Base-by-base conservation (phyloP, 2,329 filamentous ascomycete genomes). In the Pseudogymnoascus sp. region DNA sequence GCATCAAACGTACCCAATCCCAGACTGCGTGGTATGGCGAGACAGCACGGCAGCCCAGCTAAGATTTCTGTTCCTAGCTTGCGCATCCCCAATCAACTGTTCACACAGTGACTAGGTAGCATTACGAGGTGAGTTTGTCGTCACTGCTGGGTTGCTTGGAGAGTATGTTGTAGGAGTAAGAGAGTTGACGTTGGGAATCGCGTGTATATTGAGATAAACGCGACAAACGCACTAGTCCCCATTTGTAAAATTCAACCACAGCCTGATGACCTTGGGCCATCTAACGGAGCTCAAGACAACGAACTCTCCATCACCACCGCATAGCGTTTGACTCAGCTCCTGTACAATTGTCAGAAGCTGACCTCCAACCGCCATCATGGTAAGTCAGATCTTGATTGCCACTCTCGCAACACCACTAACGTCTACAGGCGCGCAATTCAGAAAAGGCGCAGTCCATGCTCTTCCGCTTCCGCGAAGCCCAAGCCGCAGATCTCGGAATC, bases 391-490 rank as follows among this genome's bases (percentile, higher is more conserved):
- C 3, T 8, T 5, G 2, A 2, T 45, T 14, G 2, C 14, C 23
- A 16, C 12, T 14, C 10, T 29, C 10, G 12, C 6, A 14, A 14
- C 34, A n/a, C 10, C 4, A n/a, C 40, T 51, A 11, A 14, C 42
- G 16, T 14, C 39, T 21, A 26, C 70, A 92, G 93, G 93, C 93
- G 73, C 93, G 93, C 74, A 97, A 97, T 77, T 93, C 91, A 54
- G 93, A 97, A 83, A 99, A 97, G 78, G 93, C 95, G 73, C 95
- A 99, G 81, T 97, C 93, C 59, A 99, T 99, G 93, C 93, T 99
- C 77, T 99, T 97, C 81, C 93, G 95, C 82, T 99, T 99, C 82
- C 91, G 95, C 76, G 95, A 96, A 73, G 90, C 93, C 71, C 95
- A 97, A 84, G 93, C 93, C 69, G 91, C 92, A 68, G 93, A 97